Evolutionary conservation across 2,329 filamentous ascomycete species (phyloP), one percentile per base, ranked within the genome.

Genomic region (Drechslerella dactyloides): DNA sequence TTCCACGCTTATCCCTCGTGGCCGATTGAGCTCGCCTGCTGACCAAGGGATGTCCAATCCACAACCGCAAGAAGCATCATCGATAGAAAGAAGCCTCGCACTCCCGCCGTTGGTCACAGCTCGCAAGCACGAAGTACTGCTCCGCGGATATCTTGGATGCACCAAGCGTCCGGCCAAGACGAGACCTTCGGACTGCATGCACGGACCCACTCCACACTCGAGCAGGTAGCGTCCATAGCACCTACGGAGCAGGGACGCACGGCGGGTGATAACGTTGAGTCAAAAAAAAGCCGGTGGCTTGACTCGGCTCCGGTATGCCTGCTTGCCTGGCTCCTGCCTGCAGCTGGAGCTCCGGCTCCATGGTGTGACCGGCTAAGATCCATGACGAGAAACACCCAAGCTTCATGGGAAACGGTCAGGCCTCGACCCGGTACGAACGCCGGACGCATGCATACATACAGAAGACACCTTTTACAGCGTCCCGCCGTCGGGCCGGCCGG

Each of bases 291-390:
- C 57, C 57, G 65, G 65, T 69, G 65, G 65, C 65, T 69, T 63
- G 52, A 69, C 58, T 69, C 65, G 65, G 65, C 52, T 69, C 65
- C 58, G 65, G 58, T 52, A 44, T 69, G 65, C 65, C 61, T 62
- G 27, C 27, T 8, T 33, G 27, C 27, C 27, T 33, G 27, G n/a
- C n/a, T n/a, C n/a, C n/a, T n/a, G n/a, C n/a, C 27, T 4, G 62
- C 61, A 58, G 30, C 61, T 69, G 65, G 65, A 69, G 65, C 65
- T 69, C 65, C 65, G 65, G 65, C 57, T 69, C 58, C 65, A 69
- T 69, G 65, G 65, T 58, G 65, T 69, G 65, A 69, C 58, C 65
- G 65, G 65, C 40, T 69, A 69, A 69, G 65, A 63, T 69, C n/a
- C 19, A n/a, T 23, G 53, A 42, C 63, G 50, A 42, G 42, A 69